A percentile compares a stretch with the other conserved stretches of the same genome.
These are phyloP conservation scores for Cylindrodendrum hubeiense DNA, from an alignment of 2,329 filamentous ascomycete species.

Conservation along the genomic window DNA sequence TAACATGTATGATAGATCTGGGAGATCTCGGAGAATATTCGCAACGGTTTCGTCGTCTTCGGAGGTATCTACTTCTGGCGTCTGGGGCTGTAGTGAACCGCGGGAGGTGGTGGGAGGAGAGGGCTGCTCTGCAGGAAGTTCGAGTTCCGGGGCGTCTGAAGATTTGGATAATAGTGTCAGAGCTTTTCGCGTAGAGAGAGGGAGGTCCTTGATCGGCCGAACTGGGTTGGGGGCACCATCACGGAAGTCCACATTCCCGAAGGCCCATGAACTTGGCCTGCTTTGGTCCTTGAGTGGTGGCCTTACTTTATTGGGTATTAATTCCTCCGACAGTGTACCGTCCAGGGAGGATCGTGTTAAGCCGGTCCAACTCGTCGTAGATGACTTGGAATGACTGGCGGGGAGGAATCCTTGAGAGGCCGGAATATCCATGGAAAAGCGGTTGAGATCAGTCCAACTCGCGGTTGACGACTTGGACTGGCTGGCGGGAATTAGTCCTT, in stretches of 20 bases:
- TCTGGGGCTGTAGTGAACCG: constrained; percentile 12
- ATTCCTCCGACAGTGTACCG: constrained; percentile 19
- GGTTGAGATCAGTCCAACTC: constrained; percentile 22
- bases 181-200: constrained; percentile 10
- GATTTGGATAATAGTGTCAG: constrained; percentile 18
- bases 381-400: constrained; percentile 28
- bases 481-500: constrained; percentile 16
- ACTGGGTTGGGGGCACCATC: constrained; percentile 26
- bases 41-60: constrained; percentile 50
- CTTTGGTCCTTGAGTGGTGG: constrained; percentile 20
- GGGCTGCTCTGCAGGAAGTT: constrained; percentile 16
- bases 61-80: constrained; percentile 12
- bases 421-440: constrained; percentile 12
- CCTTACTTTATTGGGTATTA: constrained; percentile 23
- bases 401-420: constrained; percentile 21
- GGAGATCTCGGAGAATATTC: constrained; percentile 53
- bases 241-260: constrained; percentile 35
- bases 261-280: constrained; percentile 34
- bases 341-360: constrained; percentile 29
- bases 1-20: constrained; percentile 62
- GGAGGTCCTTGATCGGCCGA: constrained; percentile 18
- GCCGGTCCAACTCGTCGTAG: constrained; percentile 30
- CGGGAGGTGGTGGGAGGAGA: constrained; percentile 11
- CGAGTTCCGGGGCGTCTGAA: constrained; percentile 12
- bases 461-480: constrained; percentile 36